Evolutionary conservation across 179 eudicot species (phyloP).

Genomic region (Actinidia arguta): DNA sequence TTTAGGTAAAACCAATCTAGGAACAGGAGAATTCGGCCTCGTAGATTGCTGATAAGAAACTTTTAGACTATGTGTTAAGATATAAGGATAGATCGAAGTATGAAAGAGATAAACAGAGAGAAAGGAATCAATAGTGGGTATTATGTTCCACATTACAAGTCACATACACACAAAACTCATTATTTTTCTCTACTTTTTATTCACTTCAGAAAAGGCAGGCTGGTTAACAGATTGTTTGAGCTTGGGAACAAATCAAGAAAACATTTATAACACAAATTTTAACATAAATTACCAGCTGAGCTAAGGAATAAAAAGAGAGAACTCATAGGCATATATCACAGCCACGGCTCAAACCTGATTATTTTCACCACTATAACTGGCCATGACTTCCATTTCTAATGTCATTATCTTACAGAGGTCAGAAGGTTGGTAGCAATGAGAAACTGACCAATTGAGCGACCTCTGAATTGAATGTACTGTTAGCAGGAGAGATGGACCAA

Average conservation of each 20-base stretch:
- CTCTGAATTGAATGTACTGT: neutral
- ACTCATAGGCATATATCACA: neutral
- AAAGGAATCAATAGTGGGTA: neutral
- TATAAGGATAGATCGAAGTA: neutral
- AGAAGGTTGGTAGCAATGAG: neutral
- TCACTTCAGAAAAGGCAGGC: neutral
- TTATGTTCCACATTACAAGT: neutral
- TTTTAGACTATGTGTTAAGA: neutral
- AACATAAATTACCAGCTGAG: constrained; percentile 6
- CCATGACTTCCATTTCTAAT: neutral
- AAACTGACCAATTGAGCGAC: neutral
- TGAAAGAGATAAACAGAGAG: neutral
- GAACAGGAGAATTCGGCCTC: neutral
- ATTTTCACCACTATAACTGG: neutral
- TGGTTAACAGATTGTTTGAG: neutral
- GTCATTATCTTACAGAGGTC: neutral
- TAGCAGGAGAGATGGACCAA: constrained; percentile 4
- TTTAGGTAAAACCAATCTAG: constrained; percentile 7
- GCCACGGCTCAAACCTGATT: neutral
- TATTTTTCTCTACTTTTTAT: neutral
- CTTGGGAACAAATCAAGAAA: neutral
- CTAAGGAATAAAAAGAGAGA: neutral
- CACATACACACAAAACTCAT: neutral
- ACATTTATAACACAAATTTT: neutral
- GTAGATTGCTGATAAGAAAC: neutral